These are phyloP conservation scores for Pyrenochaeta sp. DNA, from an alignment of 2,329 filamentous ascomycete species.

Conservation along the genomic window DNA sequence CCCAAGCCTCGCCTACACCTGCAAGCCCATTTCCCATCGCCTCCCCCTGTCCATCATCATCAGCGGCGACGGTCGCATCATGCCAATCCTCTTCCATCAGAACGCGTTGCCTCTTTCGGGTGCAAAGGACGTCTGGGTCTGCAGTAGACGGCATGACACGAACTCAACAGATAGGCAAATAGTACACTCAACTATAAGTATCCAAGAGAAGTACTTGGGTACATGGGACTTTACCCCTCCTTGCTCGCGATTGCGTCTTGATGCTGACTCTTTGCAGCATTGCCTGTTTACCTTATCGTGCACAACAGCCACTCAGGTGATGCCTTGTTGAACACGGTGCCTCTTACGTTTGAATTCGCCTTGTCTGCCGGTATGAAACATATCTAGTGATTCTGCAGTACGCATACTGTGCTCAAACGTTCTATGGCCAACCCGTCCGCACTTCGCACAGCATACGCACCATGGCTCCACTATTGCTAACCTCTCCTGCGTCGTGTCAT, in stretches of 20 bases:
- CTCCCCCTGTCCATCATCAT: conserved; percentile 22
- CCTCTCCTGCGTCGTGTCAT: conserved; percentile 20
- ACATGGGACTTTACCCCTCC: conserved; percentile 15
- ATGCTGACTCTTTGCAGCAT: conserved; percentile 13
- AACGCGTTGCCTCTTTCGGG: conserved; percentile 7
- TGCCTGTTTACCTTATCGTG: conserved; percentile 18
- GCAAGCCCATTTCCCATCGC: conserved; percentile 18
- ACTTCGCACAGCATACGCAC: conserved; percentile 12
- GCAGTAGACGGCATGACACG: conserved; percentile 26
- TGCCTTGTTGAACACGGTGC: conserved; percentile 10
- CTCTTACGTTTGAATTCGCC: conserved; percentile 20
- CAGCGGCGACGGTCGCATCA: conserved; percentile 6
- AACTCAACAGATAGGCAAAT: conserved; percentile 24
- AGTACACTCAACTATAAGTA: conserved; percentile 20
- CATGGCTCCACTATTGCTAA: conserved; percentile 14
- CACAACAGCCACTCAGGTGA: conserved; percentile 12
- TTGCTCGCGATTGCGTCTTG: conserved; percentile 14
- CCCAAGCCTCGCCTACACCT: conserved; percentile 23
- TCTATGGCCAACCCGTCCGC: conserved; percentile 2
- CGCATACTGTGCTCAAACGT: conserved; percentile 7
- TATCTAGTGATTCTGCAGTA: conserved; percentile 14
- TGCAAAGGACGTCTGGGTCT: conserved; percentile 16
- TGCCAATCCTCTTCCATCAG: conserved; percentile 14
- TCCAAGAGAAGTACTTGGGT: conserved; percentile 17
- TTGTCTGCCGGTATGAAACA: conserved; percentile 10